phyloP scores from a whole-genome alignment of 208 protist species.

The Tritrichomonas musculus region DNA sequence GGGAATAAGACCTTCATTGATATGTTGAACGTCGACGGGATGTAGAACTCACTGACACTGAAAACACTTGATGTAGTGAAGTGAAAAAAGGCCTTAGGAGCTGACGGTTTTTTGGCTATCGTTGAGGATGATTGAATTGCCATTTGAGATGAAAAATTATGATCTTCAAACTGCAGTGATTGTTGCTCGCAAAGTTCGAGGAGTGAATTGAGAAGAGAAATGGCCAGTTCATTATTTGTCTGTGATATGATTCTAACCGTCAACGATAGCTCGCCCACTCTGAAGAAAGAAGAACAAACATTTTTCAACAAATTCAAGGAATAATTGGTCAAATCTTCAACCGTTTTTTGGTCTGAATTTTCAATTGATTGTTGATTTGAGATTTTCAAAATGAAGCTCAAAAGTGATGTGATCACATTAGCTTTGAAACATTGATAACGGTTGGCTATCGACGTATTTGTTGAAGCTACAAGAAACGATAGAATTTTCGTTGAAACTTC shows the following conservation, averaged over 20 bases:
- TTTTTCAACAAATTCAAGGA: neutral
- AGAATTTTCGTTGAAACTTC: too few relatives aligned
- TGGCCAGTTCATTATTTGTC: neutral
- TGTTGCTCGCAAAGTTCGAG: neutral
- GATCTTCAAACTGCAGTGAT: too few relatives aligned
- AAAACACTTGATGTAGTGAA: neutral
- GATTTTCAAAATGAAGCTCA: neutral
- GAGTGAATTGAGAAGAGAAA: neutral
- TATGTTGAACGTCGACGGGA: neutral
- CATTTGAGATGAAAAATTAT: too few relatives aligned
- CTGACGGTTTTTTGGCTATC: too few relatives aligned
- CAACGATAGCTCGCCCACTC: neutral
- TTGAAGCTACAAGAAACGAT: neutral
- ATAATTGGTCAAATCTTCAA: too few relatives aligned
- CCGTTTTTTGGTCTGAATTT: too few relatives aligned
- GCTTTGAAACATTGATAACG: conserved; percentile 21
- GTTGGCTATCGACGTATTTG: neutral
- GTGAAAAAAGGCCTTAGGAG: neutral
- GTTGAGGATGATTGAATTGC: too few relatives aligned
- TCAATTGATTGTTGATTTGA: neutral
- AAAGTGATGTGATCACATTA: neutral
- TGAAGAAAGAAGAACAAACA: neutral
- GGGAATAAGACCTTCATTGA: neutral
- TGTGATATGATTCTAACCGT: neutral
- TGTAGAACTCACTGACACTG: neutral